A percentile compares a stretch with the other conserved stretches of the same genome.
These are phyloP conservation scores for Physcomitrellopsis africana DNA, from an alignment of 225 moss, liverwort and hornwort genomes.

Conservation along the genomic window DNA sequence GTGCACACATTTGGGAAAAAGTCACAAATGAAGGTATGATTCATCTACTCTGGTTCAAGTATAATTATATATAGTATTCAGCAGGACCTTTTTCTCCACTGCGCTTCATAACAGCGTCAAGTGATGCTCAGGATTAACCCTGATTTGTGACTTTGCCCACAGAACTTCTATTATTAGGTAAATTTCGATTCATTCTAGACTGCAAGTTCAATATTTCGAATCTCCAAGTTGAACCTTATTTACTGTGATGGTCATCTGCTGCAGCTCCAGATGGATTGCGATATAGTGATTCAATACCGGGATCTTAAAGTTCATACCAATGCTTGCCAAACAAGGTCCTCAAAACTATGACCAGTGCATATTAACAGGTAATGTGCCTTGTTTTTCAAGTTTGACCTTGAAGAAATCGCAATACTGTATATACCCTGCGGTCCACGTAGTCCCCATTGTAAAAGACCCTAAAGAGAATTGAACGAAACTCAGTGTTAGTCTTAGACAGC, in stretches of 20 bases:
- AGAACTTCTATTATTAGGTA: no score
- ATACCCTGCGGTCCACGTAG: neutral
- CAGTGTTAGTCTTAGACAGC: neutral
- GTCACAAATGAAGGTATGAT: conserved; percentile 29
- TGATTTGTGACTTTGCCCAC: no score
- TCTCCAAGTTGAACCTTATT: neutral
- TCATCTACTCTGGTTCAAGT: neutral
- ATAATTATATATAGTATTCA: neutral
- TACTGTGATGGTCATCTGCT: conserved; percentile 23
- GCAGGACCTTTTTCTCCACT: neutral
- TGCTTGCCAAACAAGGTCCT: conserved; percentile 32
- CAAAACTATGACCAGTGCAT: conserved; percentile 27
- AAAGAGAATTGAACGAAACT: conserved; percentile 5
- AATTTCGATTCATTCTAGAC: neutral
- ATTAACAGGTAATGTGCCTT: conserved; percentile 9
- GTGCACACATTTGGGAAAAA: conserved; percentile 32
- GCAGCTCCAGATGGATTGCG: conserved; percentile 47
- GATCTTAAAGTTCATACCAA: conserved; percentile 44
- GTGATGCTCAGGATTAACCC: no score
- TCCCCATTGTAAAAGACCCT: conserved; percentile 21
- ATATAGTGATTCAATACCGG: conserved; percentile 44
- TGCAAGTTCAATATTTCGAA: neutral
- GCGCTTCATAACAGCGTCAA: no score
- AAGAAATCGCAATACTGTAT: neutral
- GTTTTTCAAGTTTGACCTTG: conserved; percentile 12